Conservation (phyloP, 805 yeast species). For the Sungouiella thailandica region DNA sequence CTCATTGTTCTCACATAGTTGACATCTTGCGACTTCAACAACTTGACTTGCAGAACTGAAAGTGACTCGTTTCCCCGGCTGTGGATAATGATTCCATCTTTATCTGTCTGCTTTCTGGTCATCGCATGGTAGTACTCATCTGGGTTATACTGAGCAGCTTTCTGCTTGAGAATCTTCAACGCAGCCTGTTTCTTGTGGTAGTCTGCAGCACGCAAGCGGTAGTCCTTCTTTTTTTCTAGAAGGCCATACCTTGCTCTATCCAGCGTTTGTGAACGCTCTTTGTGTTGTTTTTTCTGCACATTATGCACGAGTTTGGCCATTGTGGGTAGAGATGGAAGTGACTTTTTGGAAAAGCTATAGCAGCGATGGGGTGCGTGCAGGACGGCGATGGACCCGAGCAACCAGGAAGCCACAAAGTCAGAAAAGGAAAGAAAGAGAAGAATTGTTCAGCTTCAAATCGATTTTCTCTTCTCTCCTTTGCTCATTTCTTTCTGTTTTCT, state of each 20-base stretch:
- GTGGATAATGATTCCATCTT: slow-evolving; percentile 59
- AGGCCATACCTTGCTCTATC: slow-evolving; percentile 75
- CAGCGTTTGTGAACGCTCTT: slow-evolving; percentile 85
- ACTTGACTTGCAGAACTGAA: slow-evolving; percentile 68
- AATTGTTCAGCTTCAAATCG: too few species aligned
- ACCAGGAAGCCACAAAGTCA: too few species aligned
- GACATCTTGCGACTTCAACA: slow-evolving; percentile 86
- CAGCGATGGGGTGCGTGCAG: too few species aligned
- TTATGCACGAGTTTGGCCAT: slow-evolving; percentile 85
- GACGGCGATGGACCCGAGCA: too few species aligned
- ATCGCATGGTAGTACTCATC: slow-evolving; percentile 97
- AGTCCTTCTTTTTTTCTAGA: slow-evolving; percentile 76
- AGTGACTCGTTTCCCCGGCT: slow-evolving; percentile 62
- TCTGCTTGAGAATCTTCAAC: slow-evolving; percentile 65
- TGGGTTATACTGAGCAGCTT: slow-evolving; percentile 73
- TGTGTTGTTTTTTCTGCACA: slow-evolving; percentile 92
- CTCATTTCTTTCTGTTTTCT: too few species aligned
- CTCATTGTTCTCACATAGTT: slow-evolving; percentile 78
- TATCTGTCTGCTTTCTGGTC: slow-evolving; percentile 66
- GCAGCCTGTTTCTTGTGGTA: slow-evolving; percentile 57
- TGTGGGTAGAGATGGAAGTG: background rate
- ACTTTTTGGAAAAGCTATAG: too few species aligned
- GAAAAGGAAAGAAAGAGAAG: too few species aligned
- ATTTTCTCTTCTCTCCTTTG: too few species aligned
- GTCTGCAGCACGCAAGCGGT: slow-evolving; percentile 48